A percentile compares a stretch with the other conserved stretches of the same genome.
Conservation (phyloP, 352 stramenopile species). For the Phytophthora cajani region DNA sequence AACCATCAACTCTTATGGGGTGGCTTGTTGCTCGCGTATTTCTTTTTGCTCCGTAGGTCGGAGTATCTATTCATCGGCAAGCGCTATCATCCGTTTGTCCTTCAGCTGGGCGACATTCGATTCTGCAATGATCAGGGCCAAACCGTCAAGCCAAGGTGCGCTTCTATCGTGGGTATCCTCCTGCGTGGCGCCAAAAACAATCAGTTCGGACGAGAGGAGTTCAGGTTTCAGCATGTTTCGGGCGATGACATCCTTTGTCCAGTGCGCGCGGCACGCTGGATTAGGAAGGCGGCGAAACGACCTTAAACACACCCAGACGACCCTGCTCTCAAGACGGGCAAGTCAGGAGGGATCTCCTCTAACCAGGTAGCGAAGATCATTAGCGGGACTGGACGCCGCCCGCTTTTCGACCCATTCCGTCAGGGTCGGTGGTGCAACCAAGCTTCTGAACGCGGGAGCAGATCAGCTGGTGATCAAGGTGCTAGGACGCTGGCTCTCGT, state of each 20-base stretch:
- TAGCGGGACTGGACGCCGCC: constrained; percentile 8
- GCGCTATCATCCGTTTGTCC: background rate
- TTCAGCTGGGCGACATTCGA: background rate
- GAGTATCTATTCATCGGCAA: constrained; percentile 21
- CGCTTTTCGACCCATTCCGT: constrained; percentile 35
- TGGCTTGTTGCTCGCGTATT: constrained; percentile 18
- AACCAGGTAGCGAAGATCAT: constrained; percentile 3
- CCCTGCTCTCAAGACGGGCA: too few relatives aligned
- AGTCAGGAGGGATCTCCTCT: background rate
- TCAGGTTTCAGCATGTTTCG: constrained; percentile 22
- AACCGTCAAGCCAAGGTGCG: background rate
- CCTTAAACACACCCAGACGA: too few relatives aligned
- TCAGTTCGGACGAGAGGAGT: constrained; percentile 28
- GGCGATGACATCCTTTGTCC: background rate
- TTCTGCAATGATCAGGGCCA: background rate
- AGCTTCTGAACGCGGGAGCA: constrained; percentile 17
- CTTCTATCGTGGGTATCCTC: constrained; percentile 16
- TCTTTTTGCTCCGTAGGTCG: constrained; percentile 16
- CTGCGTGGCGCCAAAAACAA: constrained; percentile 32
- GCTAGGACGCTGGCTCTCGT: constrained; percentile 27
- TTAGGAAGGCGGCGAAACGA: background rate
- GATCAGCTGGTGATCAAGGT: constrained; percentile 24
- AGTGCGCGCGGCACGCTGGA: background rate
- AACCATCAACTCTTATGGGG: constrained; percentile 14
- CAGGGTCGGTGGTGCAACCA: constrained; percentile 24